Evolutionary conservation across 2,329 filamentous ascomycete genomes (phyloP), one percentile per base, ranked within the genome.

Genomic region (Pestalotiopsis sp.): DNA sequence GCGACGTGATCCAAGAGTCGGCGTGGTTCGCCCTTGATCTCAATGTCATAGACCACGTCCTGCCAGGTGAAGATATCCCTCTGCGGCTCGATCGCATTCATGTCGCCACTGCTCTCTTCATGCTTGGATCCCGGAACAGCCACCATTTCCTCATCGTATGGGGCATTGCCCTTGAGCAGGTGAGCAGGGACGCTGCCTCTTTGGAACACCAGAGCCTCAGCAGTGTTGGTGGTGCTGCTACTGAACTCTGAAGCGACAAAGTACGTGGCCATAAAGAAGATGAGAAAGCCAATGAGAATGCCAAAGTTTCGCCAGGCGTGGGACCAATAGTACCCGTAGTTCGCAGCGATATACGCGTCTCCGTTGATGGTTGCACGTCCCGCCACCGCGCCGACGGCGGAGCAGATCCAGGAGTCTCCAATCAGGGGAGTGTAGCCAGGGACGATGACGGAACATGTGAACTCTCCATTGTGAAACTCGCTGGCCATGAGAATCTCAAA

Each of bases 1-100:
- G 93, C 89, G 1, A 97, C 92, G 68, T 94, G 84, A 72, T 97
- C 91, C 66, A 97, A 81, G 70, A 97, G 78, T 20, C 91, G 87
- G n/a, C 93, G 88, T 1, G 85, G 81, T 71, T 93, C 88, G 1
- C 85, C 85, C 81, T 96, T 96, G 80, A 97, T 92, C 73, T 91
- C 87, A 72, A 90, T 86, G 23, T 89, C 85, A 68, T 87, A 97
- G 72, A 90, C 91, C 0, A 96, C 90, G 73, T 94, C 86, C 67
- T 89, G 85, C 94, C 93, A 97, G 56, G 92, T 92, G 79, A 96
- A 95, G 67, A 95, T 67, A n/a, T 84, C 83, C 4, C 73, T 72
- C 39, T 70, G 70, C 1, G 68, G 70, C n/a, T 69, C 49, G n/a
- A 69, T 27, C 9, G 23, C 49, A 27, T 63, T 61, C n/a, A 58